Evolutionary conservation across 2,329 filamentous ascomycete genomes (phyloP).

Genomic region (Pseudogymnoascus pannorum): DNA sequence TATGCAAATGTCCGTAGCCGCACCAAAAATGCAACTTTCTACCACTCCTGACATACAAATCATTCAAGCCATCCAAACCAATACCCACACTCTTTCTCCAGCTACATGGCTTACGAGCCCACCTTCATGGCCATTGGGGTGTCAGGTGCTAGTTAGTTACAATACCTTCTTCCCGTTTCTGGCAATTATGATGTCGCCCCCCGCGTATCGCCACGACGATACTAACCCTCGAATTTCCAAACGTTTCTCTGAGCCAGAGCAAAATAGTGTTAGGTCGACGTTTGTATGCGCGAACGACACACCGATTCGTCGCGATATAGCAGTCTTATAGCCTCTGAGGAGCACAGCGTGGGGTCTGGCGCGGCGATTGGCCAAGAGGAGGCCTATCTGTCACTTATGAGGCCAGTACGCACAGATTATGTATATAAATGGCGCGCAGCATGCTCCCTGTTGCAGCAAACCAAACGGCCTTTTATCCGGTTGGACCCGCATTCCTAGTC

Average conservation of each 20-base stretch:
- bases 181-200: neutral
- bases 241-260: conserved; percentile 2
- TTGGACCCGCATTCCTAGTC: conserved; percentile 4
- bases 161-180: neutral
- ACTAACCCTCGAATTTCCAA: neutral
- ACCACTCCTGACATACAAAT: neutral
- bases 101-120: neutral
- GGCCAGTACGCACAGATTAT: neutral
- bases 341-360: neutral
- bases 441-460: neutral
- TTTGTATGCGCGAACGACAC: conserved; percentile 1
- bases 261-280: neutral
- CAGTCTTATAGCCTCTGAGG: neutral
- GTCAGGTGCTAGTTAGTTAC: neutral
- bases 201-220: neutral
- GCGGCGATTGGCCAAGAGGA: neutral
- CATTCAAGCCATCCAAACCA: neutral
- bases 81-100: neutral
- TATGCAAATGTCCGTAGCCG: neutral
- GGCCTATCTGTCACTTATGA: neutral
- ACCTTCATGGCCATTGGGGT: neutral
- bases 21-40: neutral
- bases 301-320: conserved; percentile 1
- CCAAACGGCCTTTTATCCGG: conserved; percentile 1
- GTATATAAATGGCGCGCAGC: neutral